A percentile compares a stretch with the other conserved stretches of the same genome.
phyloP scores from a whole-genome alignment of 768 basidiomycete species.

The Tylopilus intermedius region DNA sequence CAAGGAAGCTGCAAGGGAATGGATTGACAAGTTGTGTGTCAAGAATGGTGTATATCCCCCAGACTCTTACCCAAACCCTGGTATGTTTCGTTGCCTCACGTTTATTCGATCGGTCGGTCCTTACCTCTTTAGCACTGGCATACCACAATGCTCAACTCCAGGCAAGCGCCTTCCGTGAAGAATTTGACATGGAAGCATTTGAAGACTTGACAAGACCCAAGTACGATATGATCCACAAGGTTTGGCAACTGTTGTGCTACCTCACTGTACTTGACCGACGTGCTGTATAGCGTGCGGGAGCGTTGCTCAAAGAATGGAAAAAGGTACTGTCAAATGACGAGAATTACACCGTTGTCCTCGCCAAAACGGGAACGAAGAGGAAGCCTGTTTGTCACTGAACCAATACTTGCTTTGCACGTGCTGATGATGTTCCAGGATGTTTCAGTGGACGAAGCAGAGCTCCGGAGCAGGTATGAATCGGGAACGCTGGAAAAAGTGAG shows the following conservation, averaged over 20 bases:
- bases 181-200: conserved; percentile 72
- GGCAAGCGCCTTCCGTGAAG: conserved; percentile 88
- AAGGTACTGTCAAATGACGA: conserved; percentile 55
- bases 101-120: not conserved
- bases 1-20: conserved; percentile 59
- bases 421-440: conserved; percentile 42
- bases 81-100: conserved; percentile 39
- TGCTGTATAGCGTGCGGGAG: conserved; percentile 55
- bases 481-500: conserved; percentile 65
- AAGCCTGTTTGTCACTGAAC: conserved; percentile 51
- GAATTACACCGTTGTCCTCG: conserved; percentile 49
- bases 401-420: not conserved
- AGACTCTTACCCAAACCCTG: conserved; percentile 86
- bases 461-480: conserved; percentile 58
- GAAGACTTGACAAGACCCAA: conserved; percentile 82
- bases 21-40: conserved; percentile 75
- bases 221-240: conserved; percentile 74
- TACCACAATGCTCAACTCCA: conserved; percentile 89
- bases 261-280: not conserved
- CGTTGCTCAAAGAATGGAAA: conserved; percentile 69
- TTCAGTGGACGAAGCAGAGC: conserved; percentile 65
- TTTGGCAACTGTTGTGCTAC: conserved; percentile 21
- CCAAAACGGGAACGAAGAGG: conserved; percentile 56
- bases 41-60: conserved; percentile 82
- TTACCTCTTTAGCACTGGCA: conserved; percentile 45